These are phyloP conservation scores for Trichosporon sp. DNA, from an alignment of 1,284 basidiomycete species.

Conservation along the genomic window DNA sequence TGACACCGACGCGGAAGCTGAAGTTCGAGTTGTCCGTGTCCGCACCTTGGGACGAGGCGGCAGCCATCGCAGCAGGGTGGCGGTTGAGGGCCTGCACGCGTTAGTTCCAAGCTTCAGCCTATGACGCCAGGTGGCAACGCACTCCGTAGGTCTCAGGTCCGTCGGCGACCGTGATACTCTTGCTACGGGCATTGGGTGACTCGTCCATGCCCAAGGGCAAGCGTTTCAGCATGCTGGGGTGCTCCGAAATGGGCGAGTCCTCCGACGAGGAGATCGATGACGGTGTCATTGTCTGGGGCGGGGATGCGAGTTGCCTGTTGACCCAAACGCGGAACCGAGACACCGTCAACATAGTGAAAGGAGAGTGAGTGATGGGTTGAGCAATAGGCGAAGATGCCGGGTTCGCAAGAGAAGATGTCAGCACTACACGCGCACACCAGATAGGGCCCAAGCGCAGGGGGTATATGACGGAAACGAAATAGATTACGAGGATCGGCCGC, in stretches of 20 bases:
- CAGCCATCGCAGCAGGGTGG: slow-evolving; percentile 39
- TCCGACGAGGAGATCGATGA: slow-evolving; percentile 12
- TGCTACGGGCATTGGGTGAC: slow-evolving; percentile 64
- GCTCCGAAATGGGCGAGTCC: slow-evolving; percentile 15
- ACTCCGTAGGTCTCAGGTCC: slow-evolving; percentile 70
- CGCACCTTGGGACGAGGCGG: background rate
- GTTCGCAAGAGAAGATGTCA: background rate
- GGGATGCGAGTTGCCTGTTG: slow-evolving; percentile 7
- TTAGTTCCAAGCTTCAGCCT: background rate
- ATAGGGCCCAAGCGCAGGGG: slow-evolving; percentile 1
- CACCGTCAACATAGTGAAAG: background rate
- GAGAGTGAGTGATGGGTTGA: background rate
- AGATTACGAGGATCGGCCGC: background rate
- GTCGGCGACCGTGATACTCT: slow-evolving; percentile 66
- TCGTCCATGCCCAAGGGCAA: slow-evolving; percentile 36
- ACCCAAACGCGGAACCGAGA: background rate
- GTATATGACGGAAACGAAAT: background rate
- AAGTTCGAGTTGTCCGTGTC: slow-evolving; percentile 34
- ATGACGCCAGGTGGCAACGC: slow-evolving; percentile 38
- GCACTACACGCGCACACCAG: background rate
- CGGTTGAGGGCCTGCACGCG: slow-evolving; percentile 47
- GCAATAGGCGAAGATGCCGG: background rate
- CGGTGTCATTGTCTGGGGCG: slow-evolving; percentile 11
- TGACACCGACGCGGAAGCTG: slow-evolving; percentile 75
- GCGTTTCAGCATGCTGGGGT: slow-evolving; percentile 19